These are phyloP conservation scores for Populus ilicifolia DNA, from an alignment of 345 rosid genomes.

Conservation along the genomic window DNA sequence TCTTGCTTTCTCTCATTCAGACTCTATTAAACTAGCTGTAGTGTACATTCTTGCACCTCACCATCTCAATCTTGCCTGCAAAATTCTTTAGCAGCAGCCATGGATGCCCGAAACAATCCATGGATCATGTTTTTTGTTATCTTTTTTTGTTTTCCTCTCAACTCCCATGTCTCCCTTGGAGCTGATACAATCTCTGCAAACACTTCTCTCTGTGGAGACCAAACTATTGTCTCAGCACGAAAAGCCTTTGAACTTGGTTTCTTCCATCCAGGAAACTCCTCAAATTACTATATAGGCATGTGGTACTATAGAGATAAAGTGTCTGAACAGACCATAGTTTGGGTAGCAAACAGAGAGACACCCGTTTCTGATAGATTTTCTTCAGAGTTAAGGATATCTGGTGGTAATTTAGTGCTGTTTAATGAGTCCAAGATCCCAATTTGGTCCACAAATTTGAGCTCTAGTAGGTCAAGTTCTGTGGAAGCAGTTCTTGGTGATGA, in stretches of 20 bases:
- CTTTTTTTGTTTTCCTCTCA: slow-evolving; percentile 26
- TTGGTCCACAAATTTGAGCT: slow-evolving; percentile 66
- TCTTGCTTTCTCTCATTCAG: background rate
- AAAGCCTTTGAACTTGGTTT: slow-evolving; percentile 60
- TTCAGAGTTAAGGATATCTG: slow-evolving; percentile 46
- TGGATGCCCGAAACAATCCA: slow-evolving; percentile 22
- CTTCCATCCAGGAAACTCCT: slow-evolving; percentile 49
- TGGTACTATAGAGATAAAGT: slow-evolving; percentile 46
- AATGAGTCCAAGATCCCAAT: slow-evolving; percentile 40
- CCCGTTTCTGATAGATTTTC: slow-evolving; percentile 44
- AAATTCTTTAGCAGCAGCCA: slow-evolving; percentile 10
- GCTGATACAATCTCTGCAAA: slow-evolving; percentile 50
- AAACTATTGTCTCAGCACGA: slow-evolving; percentile 47
- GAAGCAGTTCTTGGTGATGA: slow-evolving; percentile 50
- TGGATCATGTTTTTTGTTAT: slow-evolving; percentile 26
- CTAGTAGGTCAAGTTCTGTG: slow-evolving; percentile 21
- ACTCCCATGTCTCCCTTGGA: slow-evolving; percentile 28
- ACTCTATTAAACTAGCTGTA: background rate
- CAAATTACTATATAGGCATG: slow-evolving; percentile 65
- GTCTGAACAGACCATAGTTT: slow-evolving; percentile 33
- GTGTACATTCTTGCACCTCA: background rate
- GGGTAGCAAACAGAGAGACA: slow-evolving; percentile 78
- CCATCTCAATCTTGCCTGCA: background rate
- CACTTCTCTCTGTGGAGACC: slow-evolving; percentile 54
- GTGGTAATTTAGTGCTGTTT: slow-evolving; percentile 65